Evolutionary conservation across 805 yeast species (phyloP).

Genomic region (Saturnispora besseyi): DNA sequence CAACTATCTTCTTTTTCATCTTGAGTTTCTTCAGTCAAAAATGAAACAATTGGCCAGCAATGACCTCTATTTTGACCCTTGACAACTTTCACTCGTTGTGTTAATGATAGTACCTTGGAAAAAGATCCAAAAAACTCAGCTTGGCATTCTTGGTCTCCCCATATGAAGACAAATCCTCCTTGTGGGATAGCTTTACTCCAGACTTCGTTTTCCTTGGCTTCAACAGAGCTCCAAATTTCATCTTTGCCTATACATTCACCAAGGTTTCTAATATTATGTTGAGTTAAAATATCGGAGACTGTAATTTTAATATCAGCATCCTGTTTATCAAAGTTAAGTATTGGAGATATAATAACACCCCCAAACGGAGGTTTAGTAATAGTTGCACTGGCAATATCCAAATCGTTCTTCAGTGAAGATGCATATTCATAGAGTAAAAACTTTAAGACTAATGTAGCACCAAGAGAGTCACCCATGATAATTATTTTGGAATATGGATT

Average conservation of each 20-base stretch:
- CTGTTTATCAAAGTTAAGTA: constrained; percentile 12
- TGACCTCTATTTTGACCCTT: constrained; percentile 31
- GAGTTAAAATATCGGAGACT: constrained; percentile 9
- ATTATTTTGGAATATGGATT: constrained; percentile 25
- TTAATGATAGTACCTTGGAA: constrained; percentile 17
- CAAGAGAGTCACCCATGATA: constrained; percentile 40
- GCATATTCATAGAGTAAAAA: constrained; percentile 23
- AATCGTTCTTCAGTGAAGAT: too few relatives aligned
- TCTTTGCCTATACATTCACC: constrained; percentile 8
- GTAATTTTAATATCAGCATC: too few relatives aligned
- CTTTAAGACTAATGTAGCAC: constrained; percentile 35
- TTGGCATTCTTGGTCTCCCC: constrained; percentile 36
- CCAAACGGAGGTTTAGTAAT: constrained; percentile 17
- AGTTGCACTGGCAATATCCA: too few relatives aligned
- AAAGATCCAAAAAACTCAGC: constrained; percentile 31
- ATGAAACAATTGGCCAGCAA: constrained; percentile 40
- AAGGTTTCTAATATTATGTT: constrained; percentile 14
- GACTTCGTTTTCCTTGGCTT: constrained; percentile 22
- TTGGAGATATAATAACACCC: constrained; percentile 23
- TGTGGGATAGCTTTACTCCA: constrained; percentile 37
- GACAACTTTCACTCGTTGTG: constrained; percentile 29
- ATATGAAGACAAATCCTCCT: constrained; percentile 33
- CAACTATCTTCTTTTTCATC: constrained; percentile 37
- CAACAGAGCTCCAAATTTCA: constrained; percentile 17
- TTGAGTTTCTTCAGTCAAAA: constrained; percentile 33